Evolutionary conservation across 169 alveolate species (phyloP).

Genomic region (Plasmodium reichenowi): DNA sequence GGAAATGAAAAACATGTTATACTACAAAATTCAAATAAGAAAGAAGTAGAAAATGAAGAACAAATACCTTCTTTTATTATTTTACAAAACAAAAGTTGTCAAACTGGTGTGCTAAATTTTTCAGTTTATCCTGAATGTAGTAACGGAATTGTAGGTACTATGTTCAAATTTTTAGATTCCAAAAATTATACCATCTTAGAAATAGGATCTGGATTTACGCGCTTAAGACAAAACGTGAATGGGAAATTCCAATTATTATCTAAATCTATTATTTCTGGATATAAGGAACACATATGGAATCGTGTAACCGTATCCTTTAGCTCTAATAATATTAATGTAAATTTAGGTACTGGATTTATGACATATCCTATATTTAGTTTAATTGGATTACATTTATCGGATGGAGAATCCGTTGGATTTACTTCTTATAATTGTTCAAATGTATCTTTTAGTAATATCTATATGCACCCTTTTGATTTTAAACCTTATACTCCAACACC

Average conservation of each 20-base stretch:
- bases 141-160: slow-evolving; percentile 86
- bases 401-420: slow-evolving; percentile 86
- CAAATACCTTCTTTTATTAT: slow-evolving; percentile 80
- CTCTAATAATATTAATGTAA: slow-evolving; percentile 80
- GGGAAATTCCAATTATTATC: slow-evolving; percentile 81
- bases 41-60: slow-evolving; percentile 65
- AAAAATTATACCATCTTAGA: slow-evolving; percentile 87
- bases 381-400: slow-evolving; percentile 71
- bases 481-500: slow-evolving; percentile 73
- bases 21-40: slow-evolving; percentile 80
- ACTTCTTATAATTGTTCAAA: slow-evolving; percentile 86
- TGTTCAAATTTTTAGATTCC: slow-evolving; percentile 82
- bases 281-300: slow-evolving; percentile 83
- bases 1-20: slow-evolving; percentile 87
- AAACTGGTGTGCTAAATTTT: slow-evolving; percentile 83
- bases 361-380: slow-evolving; percentile 84
- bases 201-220: slow-evolving; percentile 81
- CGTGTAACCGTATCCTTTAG: slow-evolving; percentile 80
- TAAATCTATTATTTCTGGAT: slow-evolving; percentile 81
- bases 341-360: slow-evolving; percentile 78
- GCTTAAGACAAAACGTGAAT: slow-evolving; percentile 81
- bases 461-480: slow-evolving; percentile 81
- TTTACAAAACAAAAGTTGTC: slow-evolving; percentile 85
- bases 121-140: slow-evolving; percentile 87
- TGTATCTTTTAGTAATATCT: slow-evolving; percentile 86